These are phyloP conservation scores for Aspergillaceae sp. DNA, from an alignment of 2,329 filamentous ascomycete species.

Conservation along the genomic window DNA sequence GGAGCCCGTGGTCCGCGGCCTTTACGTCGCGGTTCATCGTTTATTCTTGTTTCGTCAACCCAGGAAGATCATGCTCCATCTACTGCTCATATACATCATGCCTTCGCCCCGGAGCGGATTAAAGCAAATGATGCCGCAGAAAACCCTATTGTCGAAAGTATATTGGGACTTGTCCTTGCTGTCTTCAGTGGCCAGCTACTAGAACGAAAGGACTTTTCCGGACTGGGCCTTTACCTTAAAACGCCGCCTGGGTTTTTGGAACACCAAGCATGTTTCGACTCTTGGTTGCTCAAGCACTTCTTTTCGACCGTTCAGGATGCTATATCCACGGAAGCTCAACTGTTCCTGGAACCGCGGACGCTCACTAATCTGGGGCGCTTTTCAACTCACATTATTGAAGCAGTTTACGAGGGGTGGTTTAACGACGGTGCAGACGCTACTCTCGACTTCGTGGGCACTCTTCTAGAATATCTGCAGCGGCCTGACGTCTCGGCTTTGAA, in stretches of 20 bases:
- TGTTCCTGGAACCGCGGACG: conserved; percentile 70
- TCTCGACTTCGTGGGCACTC: conserved; percentile 74
- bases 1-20: conserved; percentile 46
- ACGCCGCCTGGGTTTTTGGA: conserved; percentile 89
- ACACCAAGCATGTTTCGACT: conserved; percentile 91
- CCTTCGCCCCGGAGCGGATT: conserved; percentile 52
- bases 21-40: conserved; percentile 76
- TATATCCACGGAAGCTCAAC: conserved; percentile 61
- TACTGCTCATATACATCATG: conserved; percentile 54
- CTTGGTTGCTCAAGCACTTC: conserved; percentile 70
- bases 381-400: conserved; percentile 71
- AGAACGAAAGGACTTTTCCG: conserved; percentile 78
- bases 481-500: conserved; percentile 75
- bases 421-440: conserved; percentile 75
- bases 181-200: conserved; percentile 83
- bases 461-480: conserved; percentile 81
- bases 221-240: conserved; percentile 76
- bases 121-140: conserved; percentile 43
- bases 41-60: conserved; percentile 73
- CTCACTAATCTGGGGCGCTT: conserved; percentile 82
- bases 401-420: conserved; percentile 94
- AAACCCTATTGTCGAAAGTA: conserved; percentile 63
- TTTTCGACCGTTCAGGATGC: conserved; percentile 62
- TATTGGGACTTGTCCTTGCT: conserved; percentile 67
- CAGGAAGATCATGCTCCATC: conserved; percentile 51